These are phyloP conservation scores for Schizophyllum commune DNA, from an alignment of 1,284 basidiomycete genomes.

Conservation along the genomic window DNA sequence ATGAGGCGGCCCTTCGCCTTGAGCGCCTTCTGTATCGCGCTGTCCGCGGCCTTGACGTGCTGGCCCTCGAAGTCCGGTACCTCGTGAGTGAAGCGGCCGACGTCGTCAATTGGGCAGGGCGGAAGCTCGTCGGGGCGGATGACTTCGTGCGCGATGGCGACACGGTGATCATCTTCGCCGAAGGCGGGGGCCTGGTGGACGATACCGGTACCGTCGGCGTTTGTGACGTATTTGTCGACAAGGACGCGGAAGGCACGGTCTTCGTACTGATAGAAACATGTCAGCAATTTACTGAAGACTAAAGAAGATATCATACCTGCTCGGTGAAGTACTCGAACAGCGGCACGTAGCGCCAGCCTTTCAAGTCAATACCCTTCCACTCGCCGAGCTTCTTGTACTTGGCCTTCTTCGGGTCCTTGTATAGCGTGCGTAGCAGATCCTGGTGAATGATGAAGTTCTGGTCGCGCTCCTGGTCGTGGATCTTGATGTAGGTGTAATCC, in stretches of 20 bases:
- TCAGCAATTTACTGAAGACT: background rate
- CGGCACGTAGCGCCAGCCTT: slow-evolving; percentile 94
- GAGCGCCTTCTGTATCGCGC: slow-evolving; percentile 88
- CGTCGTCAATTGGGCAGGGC: slow-evolving; percentile 93
- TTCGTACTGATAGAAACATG: slow-evolving; percentile 55
- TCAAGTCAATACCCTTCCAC: slow-evolving; percentile 89
- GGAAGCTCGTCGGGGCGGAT: slow-evolving; percentile 85
- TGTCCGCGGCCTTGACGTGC: slow-evolving; percentile 94
- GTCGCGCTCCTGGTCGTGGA: slow-evolving; percentile 85
- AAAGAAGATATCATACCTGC: slow-evolving; percentile 41
- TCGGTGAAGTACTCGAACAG: slow-evolving; percentile 97
- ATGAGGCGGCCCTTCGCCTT: slow-evolving; percentile 87
- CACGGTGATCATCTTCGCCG: slow-evolving; percentile 97
- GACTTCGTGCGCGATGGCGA: slow-evolving; percentile 81
- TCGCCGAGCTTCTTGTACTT: slow-evolving; percentile 89
- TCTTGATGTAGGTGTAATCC: slow-evolving; percentile 94
- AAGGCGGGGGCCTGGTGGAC: slow-evolving; percentile 99
- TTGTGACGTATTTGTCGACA: slow-evolving; percentile 90
- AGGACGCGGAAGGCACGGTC: slow-evolving; percentile 90
- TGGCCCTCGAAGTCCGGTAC: slow-evolving; percentile 89
- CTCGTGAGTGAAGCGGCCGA: slow-evolving; percentile 81
- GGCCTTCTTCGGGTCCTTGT: slow-evolving; percentile 97
- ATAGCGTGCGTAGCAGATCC: slow-evolving; percentile 80
- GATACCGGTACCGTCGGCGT: slow-evolving; percentile 92
- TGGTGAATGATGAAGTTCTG: slow-evolving; percentile 94